Evolutionary conservation across 352 stramenopile genomes (phyloP).

Genomic region (Aphanomyces astaci): DNA sequence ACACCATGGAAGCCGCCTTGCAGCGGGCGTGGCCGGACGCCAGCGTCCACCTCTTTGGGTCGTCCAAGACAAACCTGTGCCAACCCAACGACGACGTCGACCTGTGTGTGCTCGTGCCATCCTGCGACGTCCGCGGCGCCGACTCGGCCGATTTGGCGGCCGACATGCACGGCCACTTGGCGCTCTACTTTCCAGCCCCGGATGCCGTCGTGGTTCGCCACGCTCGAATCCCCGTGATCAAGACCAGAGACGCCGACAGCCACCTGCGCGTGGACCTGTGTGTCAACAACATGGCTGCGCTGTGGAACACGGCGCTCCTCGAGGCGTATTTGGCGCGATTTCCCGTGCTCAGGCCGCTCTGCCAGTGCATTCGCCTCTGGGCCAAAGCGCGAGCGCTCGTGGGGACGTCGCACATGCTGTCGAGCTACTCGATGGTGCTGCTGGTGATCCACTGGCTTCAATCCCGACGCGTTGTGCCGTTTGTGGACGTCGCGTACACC

Average conservation of each 20-base stretch:
- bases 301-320: conserved; percentile 74
- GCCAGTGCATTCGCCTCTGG: conserved; percentile 3
- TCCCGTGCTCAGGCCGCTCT: not conserved
- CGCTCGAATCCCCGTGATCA: conserved; percentile 65
- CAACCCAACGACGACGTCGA: conserved; percentile 40
- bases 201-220: conserved; percentile 32
- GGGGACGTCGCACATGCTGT: conserved; percentile 28
- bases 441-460: conserved; percentile 69
- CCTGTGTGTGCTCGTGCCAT: conserved; percentile 62
- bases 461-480: conserved; percentile 34
- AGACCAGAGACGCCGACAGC: conserved; percentile 38
- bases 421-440: conserved; percentile 61
- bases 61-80: conserved; percentile 46
- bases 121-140: conserved; percentile 37
- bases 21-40: conserved; percentile 60
- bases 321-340: conserved; percentile 29
- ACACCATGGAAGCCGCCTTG: conserved; percentile 37
- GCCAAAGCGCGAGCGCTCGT: not conserved
- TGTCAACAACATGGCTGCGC: conserved; percentile 69
- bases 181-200: conserved; percentile 37
- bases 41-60: conserved; percentile 56
- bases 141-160: conserved; percentile 40
- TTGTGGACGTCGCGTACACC: conserved; percentile 28
- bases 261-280: conserved; percentile 56
- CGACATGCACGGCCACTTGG: conserved; percentile 64